Evolutionary conservation across 768 basidiomycete genomes (phyloP).

Genomic region (Suillus subluteus): DNA sequence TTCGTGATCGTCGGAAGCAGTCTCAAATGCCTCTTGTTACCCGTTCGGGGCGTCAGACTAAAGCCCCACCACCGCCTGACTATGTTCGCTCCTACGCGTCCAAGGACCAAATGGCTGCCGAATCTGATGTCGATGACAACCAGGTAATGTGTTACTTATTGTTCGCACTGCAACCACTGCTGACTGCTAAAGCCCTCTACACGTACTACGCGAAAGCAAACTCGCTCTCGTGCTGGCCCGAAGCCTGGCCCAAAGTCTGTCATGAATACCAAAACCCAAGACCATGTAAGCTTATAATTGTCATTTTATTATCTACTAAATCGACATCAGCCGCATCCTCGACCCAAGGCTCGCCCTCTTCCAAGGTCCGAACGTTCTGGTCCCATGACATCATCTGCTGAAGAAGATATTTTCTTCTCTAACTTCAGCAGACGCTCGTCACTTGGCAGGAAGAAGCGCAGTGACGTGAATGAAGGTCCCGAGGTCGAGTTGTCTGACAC

Average conservation of each 20-base stretch:
- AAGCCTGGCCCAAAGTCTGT: not conserved
- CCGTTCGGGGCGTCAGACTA: not conserved
- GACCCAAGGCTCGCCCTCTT: not conserved
- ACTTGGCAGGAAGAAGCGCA: not conserved
- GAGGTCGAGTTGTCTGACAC: not conserved
- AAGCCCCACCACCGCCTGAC: not conserved
- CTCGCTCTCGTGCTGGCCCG: not conserved
- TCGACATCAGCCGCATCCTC: no score
- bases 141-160: slow-evolving; percentile 5
- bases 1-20: not conserved
- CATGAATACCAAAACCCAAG: no score
- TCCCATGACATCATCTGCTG: slow-evolving; percentile 1
- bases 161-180: not conserved
- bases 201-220: not conserved
- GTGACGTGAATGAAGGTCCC: not conserved
- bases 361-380: not conserved
- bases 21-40: slow-evolving; percentile 3
- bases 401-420: not conserved
- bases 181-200: not conserved
- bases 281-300: not conserved
- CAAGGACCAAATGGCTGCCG: not conserved
- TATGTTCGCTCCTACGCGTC: not conserved
- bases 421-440: not conserved
- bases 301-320: not conserved
- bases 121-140: slow-evolving; percentile 3